A percentile compares a stretch with the other conserved stretches of the same genome.
Conservation (phyloP, 768 basidiomycete genomes). For the Brasilioporus rufonigricans region DNA sequence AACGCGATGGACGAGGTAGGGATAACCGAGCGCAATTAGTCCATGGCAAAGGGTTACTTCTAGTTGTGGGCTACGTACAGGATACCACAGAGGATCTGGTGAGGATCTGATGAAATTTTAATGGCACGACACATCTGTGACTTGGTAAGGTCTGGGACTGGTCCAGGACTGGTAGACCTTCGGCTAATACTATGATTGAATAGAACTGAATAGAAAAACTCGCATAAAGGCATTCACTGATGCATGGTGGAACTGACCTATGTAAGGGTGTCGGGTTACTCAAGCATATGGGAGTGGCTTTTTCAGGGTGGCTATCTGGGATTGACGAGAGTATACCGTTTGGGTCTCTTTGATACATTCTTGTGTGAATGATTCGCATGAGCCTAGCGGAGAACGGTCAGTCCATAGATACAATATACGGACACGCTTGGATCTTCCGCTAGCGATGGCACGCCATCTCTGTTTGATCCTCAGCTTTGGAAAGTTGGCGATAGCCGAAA, state of each 20-base stretch:
- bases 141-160: no score
- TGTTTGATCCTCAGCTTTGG: constrained; percentile 85
- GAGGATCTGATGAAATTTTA: neutral
- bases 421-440: constrained; percentile 74
- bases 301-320: constrained; percentile 67
- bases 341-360: constrained; percentile 67
- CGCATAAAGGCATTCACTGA: no score
- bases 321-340: constrained; percentile 61
- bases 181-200: no score
- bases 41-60: neutral
- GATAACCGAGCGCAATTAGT: constrained; percentile 11
- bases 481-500: constrained; percentile 56
- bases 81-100: constrained; percentile 10
- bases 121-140: no score
- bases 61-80: constrained; percentile 9
- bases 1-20: no score
- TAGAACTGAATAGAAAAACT: no score
- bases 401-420: constrained; percentile 23
- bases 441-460: constrained; percentile 71
- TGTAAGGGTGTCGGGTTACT: constrained; percentile 4
- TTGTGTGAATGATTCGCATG: constrained; percentile 70
- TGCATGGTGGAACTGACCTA: constrained; percentile 14
- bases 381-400: constrained; percentile 40
- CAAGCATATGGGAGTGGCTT: constrained; percentile 72
- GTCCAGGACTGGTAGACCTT: no score